phyloP scores from a whole-genome alignment of 371 early-diverging fungal genomes.

The Apophysomyces elegans region DNA sequence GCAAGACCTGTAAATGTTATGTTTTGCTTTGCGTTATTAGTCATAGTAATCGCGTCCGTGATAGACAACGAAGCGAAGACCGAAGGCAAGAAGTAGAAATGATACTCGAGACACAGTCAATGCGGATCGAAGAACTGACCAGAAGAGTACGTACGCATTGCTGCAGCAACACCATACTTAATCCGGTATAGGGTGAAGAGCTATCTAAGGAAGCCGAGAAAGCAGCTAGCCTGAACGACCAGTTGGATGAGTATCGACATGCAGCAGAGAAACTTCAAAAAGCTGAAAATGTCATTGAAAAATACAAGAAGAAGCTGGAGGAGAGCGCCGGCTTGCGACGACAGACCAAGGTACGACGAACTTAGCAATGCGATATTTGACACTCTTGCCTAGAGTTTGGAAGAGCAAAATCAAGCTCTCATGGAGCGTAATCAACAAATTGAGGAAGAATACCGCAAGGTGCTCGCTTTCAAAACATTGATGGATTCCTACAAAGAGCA shows the following conservation, averaged over 20 bases:
- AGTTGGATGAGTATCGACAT: conserved; percentile 89
- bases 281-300: conserved; percentile 91
- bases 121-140: conserved; percentile 67
- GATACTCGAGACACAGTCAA: conserved; percentile 60
- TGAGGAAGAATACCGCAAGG: conserved; percentile 87
- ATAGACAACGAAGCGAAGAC: conserved; percentile 78
- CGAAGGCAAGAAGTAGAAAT: conserved; percentile 76
- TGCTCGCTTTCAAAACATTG: conserved; percentile 75
- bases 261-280: conserved; percentile 88
- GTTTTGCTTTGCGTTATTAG: conserved; percentile 1
- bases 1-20: conserved; percentile 71
- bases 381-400: conserved; percentile 44
- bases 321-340: conserved; percentile 80
- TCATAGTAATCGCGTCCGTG: not conserved
- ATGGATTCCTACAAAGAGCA: conserved; percentile 90
- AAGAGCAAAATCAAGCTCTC: conserved; percentile 77
- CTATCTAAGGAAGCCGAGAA: conserved; percentile 66
- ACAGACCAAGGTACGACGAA: conserved; percentile 65
- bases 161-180: not conserved
- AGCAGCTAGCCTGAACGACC: conserved; percentile 76
- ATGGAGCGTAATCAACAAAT: conserved; percentile 71
- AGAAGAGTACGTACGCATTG: conserved; percentile 51
- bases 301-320: conserved; percentile 93
- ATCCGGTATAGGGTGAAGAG: conserved; percentile 54
- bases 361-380: not conserved